phyloP scores from a whole-genome alignment of 108 stramenopile genomes.

The Skeletonema grethae region DNA sequence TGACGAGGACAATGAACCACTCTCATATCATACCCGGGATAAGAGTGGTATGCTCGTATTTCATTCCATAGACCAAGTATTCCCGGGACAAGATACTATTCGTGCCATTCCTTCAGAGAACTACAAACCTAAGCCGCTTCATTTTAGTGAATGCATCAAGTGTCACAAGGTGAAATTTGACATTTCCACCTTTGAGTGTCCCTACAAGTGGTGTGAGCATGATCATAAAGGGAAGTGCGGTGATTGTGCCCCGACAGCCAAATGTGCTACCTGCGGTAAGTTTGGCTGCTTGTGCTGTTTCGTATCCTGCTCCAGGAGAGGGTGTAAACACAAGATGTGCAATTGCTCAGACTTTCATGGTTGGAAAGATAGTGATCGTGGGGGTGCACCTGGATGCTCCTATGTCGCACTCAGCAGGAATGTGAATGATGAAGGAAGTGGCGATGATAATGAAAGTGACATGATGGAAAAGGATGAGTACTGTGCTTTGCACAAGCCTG shows the following conservation, averaged over 20 bases:
- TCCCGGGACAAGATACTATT: background rate
- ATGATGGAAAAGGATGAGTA: background rate
- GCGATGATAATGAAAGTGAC: background rate
- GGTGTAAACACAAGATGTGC: background rate
- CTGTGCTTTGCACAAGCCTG: background rate
- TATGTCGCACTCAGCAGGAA: background rate
- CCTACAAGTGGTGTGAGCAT: background rate
- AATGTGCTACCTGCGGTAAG: background rate
- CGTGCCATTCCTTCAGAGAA: background rate
- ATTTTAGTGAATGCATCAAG: background rate
- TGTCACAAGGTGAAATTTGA: background rate
- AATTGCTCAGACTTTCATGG: background rate
- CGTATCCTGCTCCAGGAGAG: background rate
- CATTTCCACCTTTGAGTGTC: background rate
- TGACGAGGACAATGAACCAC: background rate
- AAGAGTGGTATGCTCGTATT: background rate
- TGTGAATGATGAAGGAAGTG: background rate
- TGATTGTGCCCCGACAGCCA: background rate
- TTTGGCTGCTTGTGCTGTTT: background rate
- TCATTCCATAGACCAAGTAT: background rate
- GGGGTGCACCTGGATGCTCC: background rate
- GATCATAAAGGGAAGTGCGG: background rate
- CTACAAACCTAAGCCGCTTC: background rate
- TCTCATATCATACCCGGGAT: background rate
- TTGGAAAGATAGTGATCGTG: constrained; percentile 4